Conservation (phyloP, 106 monocot species). For the Apostasia ramifera region DNA sequence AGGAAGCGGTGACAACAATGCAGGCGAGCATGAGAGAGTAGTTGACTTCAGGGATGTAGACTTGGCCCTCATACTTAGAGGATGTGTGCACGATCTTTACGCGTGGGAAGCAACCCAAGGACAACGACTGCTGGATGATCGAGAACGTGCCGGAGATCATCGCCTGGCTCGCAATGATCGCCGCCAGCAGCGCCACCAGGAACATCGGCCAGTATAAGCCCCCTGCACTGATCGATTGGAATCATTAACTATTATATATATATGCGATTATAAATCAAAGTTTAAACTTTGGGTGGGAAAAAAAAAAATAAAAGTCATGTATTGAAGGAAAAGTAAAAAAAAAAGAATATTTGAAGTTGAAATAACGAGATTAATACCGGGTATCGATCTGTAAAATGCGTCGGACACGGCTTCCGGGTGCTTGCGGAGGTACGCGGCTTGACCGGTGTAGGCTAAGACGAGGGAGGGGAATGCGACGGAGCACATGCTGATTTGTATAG, state of each 20-base stretch:
- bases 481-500: conserved; percentile 3
- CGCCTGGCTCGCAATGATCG: conserved; percentile 38
- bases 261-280: too few species aligned
- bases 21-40: conserved; percentile 22
- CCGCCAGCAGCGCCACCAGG: conserved; percentile 17
- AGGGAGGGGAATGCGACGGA: too few species aligned
- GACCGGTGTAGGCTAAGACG: too few species aligned
- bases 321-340: too few species aligned
- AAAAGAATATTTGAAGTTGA: too few species aligned
- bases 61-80: conserved; percentile 23
- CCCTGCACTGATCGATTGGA: background rate
- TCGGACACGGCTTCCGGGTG: too few species aligned
- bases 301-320: too few species aligned
- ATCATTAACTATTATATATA: too few species aligned
- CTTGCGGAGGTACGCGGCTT: too few species aligned
- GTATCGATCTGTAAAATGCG: too few species aligned
- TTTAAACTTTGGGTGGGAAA: too few species aligned
- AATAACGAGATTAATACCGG: too few species aligned
- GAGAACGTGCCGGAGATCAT: conserved; percentile 34
- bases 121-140: conserved; percentile 26
- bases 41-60: conserved; percentile 38
- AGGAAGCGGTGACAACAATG: conserved; percentile 23
- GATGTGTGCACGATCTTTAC: conserved; percentile 34
- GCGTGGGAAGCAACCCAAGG: conserved; percentile 33
- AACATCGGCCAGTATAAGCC: conserved; percentile 37